Base-by-base conservation (phyloP, 805 yeast genomes). In the Blastobotrys chiropterorum region DNA sequence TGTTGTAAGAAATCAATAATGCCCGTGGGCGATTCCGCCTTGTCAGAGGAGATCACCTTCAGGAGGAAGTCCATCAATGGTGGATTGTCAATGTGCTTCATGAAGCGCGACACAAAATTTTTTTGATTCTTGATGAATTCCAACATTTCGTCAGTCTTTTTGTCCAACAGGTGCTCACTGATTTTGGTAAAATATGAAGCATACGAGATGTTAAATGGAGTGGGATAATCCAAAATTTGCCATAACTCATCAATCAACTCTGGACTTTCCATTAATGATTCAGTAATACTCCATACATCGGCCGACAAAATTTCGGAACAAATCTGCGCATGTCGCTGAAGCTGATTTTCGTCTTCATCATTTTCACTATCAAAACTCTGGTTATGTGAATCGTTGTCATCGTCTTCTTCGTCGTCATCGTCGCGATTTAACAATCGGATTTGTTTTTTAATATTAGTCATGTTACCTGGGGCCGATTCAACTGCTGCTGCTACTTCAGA, bases 261-360 rank as follows among this genome's bases (percentile, higher is more conserved):
- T 2, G 79, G 72, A 54, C 82, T 80, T 59, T 86, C 90, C 83
- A 92, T 83, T 51, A 94, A 83, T 0, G 95, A 83, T 59, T 90
- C 96, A 1, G 96, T 86, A 39, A 94, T 74, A 1, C 95, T 85
- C 97, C 97, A 92, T 6, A 90, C 90, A 63, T 92, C 98, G 2
- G 94, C 88, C 41, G 92, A 81, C 46, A 94, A 73, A 43, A 94
- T 84, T 65, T 94, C 98, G 1, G 96, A 88, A 3, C 96, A 90
- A 59, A 85, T 76, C 52, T 82, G 83, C 1, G 89, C 68, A 48
- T 70, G 71, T 44, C 70, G 70, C 31, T 69, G 70, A 13, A 52
- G 53, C 26, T 62, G 62, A 53, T 55, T 47, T 44, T 53, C 50
- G 50, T 65, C 67, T 51, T 72, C 75, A 19, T 54, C 60, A 38